Base-by-base conservation (phyloP, 2,329 filamentous ascomycete genomes). In the Trichoderma guizhouense region DNA sequence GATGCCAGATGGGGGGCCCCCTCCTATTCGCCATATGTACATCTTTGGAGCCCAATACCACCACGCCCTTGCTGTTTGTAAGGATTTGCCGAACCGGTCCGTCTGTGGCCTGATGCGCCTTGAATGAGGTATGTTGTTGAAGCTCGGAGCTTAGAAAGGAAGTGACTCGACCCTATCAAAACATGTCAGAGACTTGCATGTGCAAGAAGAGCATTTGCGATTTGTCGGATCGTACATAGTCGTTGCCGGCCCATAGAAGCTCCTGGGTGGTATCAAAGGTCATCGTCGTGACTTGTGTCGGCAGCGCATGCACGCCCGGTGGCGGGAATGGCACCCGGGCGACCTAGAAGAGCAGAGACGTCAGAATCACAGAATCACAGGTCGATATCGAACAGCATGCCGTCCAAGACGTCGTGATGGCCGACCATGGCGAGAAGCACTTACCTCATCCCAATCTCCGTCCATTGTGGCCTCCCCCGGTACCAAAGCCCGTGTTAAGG, bases 251-350 rank as follows among this genome's bases (percentile, higher is more conserved):
- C 96, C 97, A 99, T 68, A 99, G 83, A 43, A 99, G 87, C 81
- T 99, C 96, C 81, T 97, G 92, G 51, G 88, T 87, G 71, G 92
- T 92, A 81, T 99, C 96, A 82, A 99, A 99, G 62, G 92, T 92
- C 81, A 98, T 88, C 3, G 94, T 91, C 58, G 92, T 91, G 76
- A 94, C 90, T 71, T 90, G 89, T 26, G 92, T 92, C 57, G 91
- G 88, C 78, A 92, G 84, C 75, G 88, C 88, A 84, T 92, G 90
- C 78, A 90, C 86, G 79, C 89, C 91, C 78, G 92, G 90, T 77
- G 93, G 90, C 81, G 94, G 93, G 82, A 97, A 89, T 80, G 90
- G 88, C 83, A 96, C 90, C 82, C 94, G 92, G 82, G 90, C 89
- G 82, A 97, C 90, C 92, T 97, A 72, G 26, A 62, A 71, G 18